Evolutionary conservation across 202 grass and related monocot species (phyloP).

Genomic region (Sporobolus alterniflorus): DNA sequence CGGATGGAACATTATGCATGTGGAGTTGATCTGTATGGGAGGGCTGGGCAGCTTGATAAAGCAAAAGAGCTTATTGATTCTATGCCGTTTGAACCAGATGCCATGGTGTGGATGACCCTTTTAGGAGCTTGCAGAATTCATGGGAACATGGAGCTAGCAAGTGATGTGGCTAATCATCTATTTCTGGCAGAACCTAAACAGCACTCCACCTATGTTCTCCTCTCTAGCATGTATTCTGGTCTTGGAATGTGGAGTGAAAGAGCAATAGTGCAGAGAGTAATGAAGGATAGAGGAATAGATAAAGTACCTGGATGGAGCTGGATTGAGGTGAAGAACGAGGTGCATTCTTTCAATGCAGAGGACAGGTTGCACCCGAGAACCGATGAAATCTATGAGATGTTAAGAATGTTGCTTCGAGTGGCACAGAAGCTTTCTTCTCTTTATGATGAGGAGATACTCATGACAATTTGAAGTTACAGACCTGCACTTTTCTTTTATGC

Average conservation of each 20-base stretch:
- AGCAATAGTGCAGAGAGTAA: constrained; percentile 56
- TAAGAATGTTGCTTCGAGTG: constrained; percentile 41
- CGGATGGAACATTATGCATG: constrained; percentile 83
- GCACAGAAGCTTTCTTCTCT: constrained; percentile 9
- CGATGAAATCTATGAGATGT: constrained; percentile 51
- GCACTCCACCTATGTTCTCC: constrained; percentile 71
- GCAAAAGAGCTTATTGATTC: constrained; percentile 66
- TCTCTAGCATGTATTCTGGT: constrained; percentile 66
- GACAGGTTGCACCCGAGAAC: constrained; percentile 55
- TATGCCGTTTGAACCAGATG: constrained; percentile 74
- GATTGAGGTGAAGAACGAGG: constrained; percentile 71
- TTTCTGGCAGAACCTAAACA: constrained; percentile 47
- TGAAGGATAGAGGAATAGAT: constrained; percentile 64
- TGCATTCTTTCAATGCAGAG: constrained; percentile 72
- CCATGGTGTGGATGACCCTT: constrained; percentile 77
- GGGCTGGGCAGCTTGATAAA: constrained; percentile 63
- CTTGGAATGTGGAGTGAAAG: constrained; percentile 71
- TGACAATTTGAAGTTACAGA: constrained; percentile 23
- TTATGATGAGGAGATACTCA: constrained; percentile 20
- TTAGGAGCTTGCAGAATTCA: constrained; percentile 66
- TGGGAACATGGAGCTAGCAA: constrained; percentile 64
- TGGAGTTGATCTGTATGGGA: constrained; percentile 71
- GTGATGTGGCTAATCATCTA: constrained; percentile 46
- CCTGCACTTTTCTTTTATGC: background rate
- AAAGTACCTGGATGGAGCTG: constrained; percentile 87